These are phyloP conservation scores for Vaccinium corymbosum DNA, from an alignment of 148 eudicot genomes.

Conservation along the genomic window DNA sequence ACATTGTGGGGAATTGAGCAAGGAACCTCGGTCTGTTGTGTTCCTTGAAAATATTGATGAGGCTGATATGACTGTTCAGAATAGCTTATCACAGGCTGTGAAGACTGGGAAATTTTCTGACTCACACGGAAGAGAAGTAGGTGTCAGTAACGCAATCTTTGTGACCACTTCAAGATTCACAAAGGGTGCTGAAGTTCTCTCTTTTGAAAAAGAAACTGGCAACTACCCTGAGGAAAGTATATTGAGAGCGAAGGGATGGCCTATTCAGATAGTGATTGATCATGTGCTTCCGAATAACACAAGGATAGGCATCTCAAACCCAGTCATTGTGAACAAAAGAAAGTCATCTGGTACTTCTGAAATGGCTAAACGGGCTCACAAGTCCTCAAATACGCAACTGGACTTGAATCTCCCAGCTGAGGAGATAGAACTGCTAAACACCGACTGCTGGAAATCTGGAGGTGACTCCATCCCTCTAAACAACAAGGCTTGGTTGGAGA, in stretches of 20 bases:
- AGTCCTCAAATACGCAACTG: conserved; percentile 31
- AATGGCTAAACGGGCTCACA: conserved; percentile 39
- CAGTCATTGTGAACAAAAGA: conserved; percentile 47
- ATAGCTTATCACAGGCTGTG: conserved; percentile 55
- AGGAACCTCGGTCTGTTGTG: conserved; percentile 55
- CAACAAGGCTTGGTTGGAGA: conserved; percentile 51
- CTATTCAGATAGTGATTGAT: conserved; percentile 45
- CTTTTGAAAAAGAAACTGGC: conserved; percentile 19
- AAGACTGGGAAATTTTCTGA: conserved; percentile 59
- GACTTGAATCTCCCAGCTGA: conserved; percentile 83
- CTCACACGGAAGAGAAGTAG: conserved; percentile 67
- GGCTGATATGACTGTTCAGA: conserved; percentile 56
- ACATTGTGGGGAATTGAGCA: conserved; percentile 55
- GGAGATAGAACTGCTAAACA: conserved; percentile 28
- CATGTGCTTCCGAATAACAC: conserved; percentile 22
- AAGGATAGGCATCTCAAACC: conserved; percentile 17
- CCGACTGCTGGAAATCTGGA: conserved; percentile 10
- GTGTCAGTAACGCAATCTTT: conserved; percentile 41
- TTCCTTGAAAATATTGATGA: conserved; percentile 56
- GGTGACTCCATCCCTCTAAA: conserved; percentile 18
- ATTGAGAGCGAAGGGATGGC: conserved; percentile 36
- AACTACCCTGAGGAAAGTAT: conserved; percentile 50
- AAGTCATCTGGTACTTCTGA: conserved; percentile 43
- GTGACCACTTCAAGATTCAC: conserved; percentile 33
- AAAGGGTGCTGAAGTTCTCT: conserved; percentile 16